Base-by-base conservation (phyloP, 1,284 basidiomycete genomes). In the Cutaneotrichosporon sp. region DNA sequence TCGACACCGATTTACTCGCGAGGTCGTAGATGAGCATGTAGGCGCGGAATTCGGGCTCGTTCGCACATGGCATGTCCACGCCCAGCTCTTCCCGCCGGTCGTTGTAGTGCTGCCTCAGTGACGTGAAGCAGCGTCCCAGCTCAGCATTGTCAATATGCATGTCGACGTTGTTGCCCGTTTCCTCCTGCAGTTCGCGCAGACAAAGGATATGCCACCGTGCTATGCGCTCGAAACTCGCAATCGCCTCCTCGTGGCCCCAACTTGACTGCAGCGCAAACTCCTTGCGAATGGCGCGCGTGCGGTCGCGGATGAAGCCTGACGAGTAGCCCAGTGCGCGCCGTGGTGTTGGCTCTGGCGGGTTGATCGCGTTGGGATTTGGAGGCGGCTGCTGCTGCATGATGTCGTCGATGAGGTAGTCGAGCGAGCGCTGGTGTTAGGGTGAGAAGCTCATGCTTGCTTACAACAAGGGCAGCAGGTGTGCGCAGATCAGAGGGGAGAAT, bases 261-360 rank as follows among this genome's bases (percentile, higher is more conserved):
- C 86, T 83, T 58, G 88, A 87, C 72, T 97, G 94, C 77, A 97
- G 87, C 0, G 90, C 91, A 60, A 97, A 96, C 71, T 98, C 94
- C 64, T 88, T 93, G 30, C 94, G 80, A 41, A 97, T 87, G 0
- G 90, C 82, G 57, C 94, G 83, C 0, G 91, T 90, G 14, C 94
- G 85, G 73, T 98, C 94, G 43, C 93, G 85, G 44, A 98, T 84
- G 77, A 97, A 97, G 10, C 68, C 71, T 10, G 67, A 65, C 3
- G 66, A 62, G 50, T 68, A 65, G 15, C 71, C 58, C 79, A 84
- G 70, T 83, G 87, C 1, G 86, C 88, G 46, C 4, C 72, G 65
- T 2, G 59, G 64, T 1, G 67, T 66, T 0, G 63, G 61, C 0
- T 51, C 22, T 4, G 62, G 55, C 8, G 64, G 58, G 40, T 58